Conservation (phyloP, 1,139 yeast genomes). For the Torulaspora globosa region DNA sequence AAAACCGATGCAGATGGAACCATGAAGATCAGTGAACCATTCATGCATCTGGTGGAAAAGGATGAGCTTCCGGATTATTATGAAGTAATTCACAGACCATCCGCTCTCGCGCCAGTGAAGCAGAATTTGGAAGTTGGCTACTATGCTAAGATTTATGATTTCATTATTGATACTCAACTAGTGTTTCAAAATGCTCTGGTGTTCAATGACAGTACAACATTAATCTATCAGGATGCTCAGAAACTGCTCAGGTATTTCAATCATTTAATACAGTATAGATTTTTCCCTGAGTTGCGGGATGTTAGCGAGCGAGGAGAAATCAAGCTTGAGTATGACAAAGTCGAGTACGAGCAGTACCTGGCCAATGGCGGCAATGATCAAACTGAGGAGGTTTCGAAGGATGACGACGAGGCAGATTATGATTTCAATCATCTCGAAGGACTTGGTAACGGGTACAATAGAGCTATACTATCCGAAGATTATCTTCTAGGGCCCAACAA, state of each 20-base stretch:
- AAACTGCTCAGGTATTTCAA: constrained; percentile 39
- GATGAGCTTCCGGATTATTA: constrained; percentile 57
- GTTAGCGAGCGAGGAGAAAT: constrained; percentile 35
- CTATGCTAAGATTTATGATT: constrained; percentile 46
- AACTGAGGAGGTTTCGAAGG: constrained; percentile 12
- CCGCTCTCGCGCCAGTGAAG: constrained; percentile 49
- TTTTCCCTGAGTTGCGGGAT: constrained; percentile 32
- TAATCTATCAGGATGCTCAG: constrained; percentile 54
- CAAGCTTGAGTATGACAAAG: constrained; percentile 30
- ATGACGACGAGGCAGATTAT: constrained; percentile 27
- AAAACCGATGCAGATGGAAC: constrained; percentile 26
- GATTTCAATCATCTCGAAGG: constrained; percentile 35
- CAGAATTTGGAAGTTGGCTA: constrained; percentile 43
- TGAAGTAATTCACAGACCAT: constrained; percentile 52
- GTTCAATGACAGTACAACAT: constrained; percentile 54
- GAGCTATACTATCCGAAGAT: constrained; percentile 32
- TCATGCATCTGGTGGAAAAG: constrained; percentile 53
- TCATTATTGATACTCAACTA: constrained; percentile 46
- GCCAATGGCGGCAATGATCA: constrained; percentile 25
- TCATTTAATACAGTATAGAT: constrained; percentile 24
- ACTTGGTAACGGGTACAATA: constrained; percentile 36
- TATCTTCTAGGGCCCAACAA: constrained; percentile 30
- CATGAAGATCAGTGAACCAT: constrained; percentile 49
- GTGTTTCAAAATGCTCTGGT: constrained; percentile 56
- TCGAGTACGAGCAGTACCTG: constrained; percentile 31